Base-by-base conservation (phyloP, 768 basidiomycete genomes). In the Suillus ampliporus region DNA sequence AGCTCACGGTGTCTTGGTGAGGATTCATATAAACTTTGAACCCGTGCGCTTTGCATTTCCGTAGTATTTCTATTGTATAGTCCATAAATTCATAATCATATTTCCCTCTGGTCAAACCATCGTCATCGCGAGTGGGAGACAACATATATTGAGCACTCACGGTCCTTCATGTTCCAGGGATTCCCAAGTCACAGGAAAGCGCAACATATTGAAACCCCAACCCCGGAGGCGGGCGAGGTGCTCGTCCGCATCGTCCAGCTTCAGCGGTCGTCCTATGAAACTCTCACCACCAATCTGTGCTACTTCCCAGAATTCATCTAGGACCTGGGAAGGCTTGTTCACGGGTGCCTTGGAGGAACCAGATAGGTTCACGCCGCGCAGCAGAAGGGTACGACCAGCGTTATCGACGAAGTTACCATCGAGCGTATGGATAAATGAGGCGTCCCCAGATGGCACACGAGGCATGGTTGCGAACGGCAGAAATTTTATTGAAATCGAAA, bases 301-400 rank as follows among this genome's bases (percentile, higher is more conserved):
- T 17, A 78, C 77, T 54, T 91, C 89, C 94, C 94, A 97, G 74
- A 97, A 94, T 19, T 82, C 87, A 1, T 92, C 86, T 2, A 88
- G 80, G 34, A 86, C 68, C 63, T 91, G 83, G 0, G 89, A 90
- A 0, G 88, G 92, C 61, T 86, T 83, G 52, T 82, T 86, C 1
- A 87, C 72, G 0, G 97, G 96, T 0, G 91, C 88, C 72, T 99
- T 99, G 52, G 90, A 86, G 1, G 94, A 88, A 9, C 94, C 94
- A 14, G 93, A 90, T 51, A 99, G 85, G 74, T 99, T 99, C 48
- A 98, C 92, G n/a, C 97, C 97, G 58, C 97, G 87, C 0, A 99
- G 81, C 17, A 98, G 80, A 21, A 97, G 76, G 0, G 90, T 89
- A 51, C 94, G 86, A 23, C 93, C 91, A 58, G 80, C 74, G 59